Conservation (phyloP, 805 yeast genomes). For the Jamesozyma hellenica region DNA sequence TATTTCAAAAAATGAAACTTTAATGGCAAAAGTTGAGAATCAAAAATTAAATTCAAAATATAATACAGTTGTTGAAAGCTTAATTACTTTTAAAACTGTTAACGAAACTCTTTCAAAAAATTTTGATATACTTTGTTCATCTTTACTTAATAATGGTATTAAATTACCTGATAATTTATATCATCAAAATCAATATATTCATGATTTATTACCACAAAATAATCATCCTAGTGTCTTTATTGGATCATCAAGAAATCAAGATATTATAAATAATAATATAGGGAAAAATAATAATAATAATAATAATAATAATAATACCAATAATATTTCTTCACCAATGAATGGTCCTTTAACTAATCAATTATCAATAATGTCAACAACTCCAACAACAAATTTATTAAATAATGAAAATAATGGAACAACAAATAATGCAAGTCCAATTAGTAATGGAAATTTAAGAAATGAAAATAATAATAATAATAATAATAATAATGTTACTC, state of each 20-base stretch:
- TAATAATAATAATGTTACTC: neutral
- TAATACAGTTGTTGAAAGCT: conserved; percentile 51
- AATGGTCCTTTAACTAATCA: neutral
- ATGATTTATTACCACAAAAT: neutral
- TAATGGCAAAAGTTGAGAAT: conserved; percentile 27
- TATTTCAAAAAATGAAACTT: conserved; percentile 16
- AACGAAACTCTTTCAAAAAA: conserved; percentile 49
- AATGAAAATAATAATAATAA: neutral
- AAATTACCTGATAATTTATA: conserved; percentile 43
- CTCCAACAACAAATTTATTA: neutral
- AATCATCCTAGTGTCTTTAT: neutral
- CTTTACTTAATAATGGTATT: conserved; percentile 50
- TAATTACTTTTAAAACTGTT: conserved; percentile 44
- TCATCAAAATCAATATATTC: conserved; percentile 2
- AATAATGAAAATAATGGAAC: neutral
- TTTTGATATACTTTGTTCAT: conserved; percentile 39
- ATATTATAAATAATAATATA: neutral
- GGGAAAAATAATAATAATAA: neutral
- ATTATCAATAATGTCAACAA: neutral
- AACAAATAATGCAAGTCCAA: neutral
- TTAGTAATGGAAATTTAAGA: neutral
- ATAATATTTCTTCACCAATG: neutral
- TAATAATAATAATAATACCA: neutral
- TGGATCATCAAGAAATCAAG: neutral
- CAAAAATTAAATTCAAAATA: conserved; percentile 45